Evolutionary conservation across 768 basidiomycete genomes (phyloP).

Genomic region (Lactarius tabidus): DNA sequence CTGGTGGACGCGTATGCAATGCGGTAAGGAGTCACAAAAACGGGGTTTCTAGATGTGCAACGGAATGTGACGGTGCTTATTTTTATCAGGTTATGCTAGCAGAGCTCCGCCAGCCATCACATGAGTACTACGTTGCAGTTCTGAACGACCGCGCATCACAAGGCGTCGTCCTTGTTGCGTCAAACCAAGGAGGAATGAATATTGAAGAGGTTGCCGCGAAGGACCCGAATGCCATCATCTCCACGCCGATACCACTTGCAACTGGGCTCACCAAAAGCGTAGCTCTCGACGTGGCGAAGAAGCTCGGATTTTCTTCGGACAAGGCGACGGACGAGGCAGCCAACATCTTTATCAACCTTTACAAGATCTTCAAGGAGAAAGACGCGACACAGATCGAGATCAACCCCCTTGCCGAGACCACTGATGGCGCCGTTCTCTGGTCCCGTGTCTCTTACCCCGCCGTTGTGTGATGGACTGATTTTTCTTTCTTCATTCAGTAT

Average conservation of each 20-base stretch:
- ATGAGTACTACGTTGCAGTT: slow-evolving; percentile 98
- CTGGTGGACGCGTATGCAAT: slow-evolving; percentile 88
- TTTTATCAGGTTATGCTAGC: slow-evolving; percentile 87
- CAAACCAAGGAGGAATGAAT: slow-evolving; percentile 97
- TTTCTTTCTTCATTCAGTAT: slow-evolving; percentile 58
- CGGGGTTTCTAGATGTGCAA: neutral
- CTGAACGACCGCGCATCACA: slow-evolving; percentile 90
- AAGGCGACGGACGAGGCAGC: slow-evolving; percentile 80
- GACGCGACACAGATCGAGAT: slow-evolving; percentile 99
- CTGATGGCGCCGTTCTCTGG: slow-evolving; percentile 92
- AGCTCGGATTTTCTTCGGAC: slow-evolving; percentile 81
- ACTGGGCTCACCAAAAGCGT: slow-evolving; percentile 71
- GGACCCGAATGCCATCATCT: slow-evolving; percentile 92
- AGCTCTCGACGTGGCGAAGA: slow-evolving; percentile 77
- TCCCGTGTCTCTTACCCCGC: slow-evolving; percentile 36
- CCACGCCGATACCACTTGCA: slow-evolving; percentile 83
- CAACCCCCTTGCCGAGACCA: slow-evolving; percentile 93
- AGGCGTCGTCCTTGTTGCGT: slow-evolving; percentile 89
- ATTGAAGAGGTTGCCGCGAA: slow-evolving; percentile 99
- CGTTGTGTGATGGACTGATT: slow-evolving; percentile 8
- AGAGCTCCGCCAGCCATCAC: slow-evolving; percentile 85
- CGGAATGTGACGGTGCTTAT: slow-evolving; percentile 2
- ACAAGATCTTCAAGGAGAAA: slow-evolving; percentile 97
- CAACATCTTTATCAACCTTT: slow-evolving; percentile 88
- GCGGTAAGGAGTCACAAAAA: slow-evolving; percentile 67